A percentile compares a stretch with the other conserved stretches of the same genome.
Evolutionary conservation across 2,329 filamentous ascomycete genomes (phyloP).

Genomic region (Leptodontidium sp.): DNA sequence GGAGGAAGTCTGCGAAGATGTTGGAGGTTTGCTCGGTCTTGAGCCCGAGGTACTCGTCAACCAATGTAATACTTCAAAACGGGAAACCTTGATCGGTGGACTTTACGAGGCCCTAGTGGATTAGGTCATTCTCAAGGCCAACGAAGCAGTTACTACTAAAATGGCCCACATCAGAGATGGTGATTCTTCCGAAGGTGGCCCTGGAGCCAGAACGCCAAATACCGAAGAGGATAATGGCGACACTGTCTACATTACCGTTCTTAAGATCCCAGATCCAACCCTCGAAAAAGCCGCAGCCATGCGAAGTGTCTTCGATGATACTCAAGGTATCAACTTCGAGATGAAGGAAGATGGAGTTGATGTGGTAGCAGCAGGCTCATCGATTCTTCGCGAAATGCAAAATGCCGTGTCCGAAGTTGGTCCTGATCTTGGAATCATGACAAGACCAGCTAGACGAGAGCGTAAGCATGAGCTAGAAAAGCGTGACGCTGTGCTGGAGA

Average conservation of each 20-base stretch:
- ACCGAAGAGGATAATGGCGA: slow-evolving; percentile 79
- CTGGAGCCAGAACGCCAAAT: slow-evolving; percentile 67
- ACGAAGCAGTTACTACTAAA: slow-evolving; percentile 81
- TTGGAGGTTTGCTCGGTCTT: slow-evolving; percentile 83
- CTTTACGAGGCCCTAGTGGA: slow-evolving; percentile 95
- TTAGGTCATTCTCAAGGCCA: slow-evolving; percentile 91
- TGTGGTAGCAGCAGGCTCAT: slow-evolving; percentile 76
- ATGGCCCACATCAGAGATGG: slow-evolving; percentile 72
- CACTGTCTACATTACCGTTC: slow-evolving; percentile 86
- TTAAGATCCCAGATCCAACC: slow-evolving; percentile 82
- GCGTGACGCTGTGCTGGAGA: slow-evolving; percentile 84
- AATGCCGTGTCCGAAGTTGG: slow-evolving; percentile 79
- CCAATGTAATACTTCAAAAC: slow-evolving; percentile 85
- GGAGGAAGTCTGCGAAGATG: slow-evolving; percentile 89
- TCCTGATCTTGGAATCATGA: slow-evolving; percentile 79
- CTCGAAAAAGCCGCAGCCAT: slow-evolving; percentile 90
- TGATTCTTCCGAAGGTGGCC: slow-evolving; percentile 72
- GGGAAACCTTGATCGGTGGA: slow-evolving; percentile 81
- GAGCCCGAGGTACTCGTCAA: slow-evolving; percentile 83
- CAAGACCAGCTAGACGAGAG: slow-evolving; percentile 71
- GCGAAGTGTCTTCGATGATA: slow-evolving; percentile 91
- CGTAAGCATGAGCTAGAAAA: slow-evolving; percentile 82
- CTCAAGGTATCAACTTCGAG: slow-evolving; percentile 91
- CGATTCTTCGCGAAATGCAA: slow-evolving; percentile 87
- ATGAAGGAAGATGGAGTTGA: slow-evolving; percentile 96